These are phyloP conservation scores for Lolium perenne DNA, from an alignment of 176 grass and related monocot species.

Conservation along the genomic window DNA sequence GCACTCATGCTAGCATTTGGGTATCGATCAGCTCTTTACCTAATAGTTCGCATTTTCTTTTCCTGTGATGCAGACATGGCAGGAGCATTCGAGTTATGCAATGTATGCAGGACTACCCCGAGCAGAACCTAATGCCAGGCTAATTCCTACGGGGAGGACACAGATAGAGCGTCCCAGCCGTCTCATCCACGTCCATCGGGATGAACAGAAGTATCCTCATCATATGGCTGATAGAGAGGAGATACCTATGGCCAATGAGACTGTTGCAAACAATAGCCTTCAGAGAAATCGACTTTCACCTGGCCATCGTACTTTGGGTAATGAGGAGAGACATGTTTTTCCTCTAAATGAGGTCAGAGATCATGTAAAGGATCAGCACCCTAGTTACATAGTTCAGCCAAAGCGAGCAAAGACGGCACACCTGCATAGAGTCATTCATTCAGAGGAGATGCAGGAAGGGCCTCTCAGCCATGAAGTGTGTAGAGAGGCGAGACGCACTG, in stretches of 20 bases:
- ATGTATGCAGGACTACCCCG: not conserved
- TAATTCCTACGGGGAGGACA: conserved; percentile 1
- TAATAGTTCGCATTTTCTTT: not conserved
- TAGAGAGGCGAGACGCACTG: conserved; percentile 19
- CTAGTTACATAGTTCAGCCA: not conserved
- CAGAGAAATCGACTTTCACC: conserved; percentile 5
- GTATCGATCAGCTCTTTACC: not conserved
- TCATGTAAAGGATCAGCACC: conserved; percentile 5
- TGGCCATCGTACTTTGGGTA: not conserved
- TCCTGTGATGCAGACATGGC: conserved; percentile 18
- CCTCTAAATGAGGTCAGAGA: not conserved
- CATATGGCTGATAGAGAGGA: conserved; percentile 17
- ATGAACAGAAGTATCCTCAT: conserved; percentile 15
- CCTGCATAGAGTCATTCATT: conserved; percentile 19
- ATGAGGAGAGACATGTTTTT: not conserved
- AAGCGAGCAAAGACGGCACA: not conserved
- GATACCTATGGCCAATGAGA: not conserved
- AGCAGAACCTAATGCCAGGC: conserved; percentile 3
- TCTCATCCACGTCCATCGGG: not conserved
- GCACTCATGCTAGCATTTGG: not conserved
- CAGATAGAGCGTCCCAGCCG: not conserved
- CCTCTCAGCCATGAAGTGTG: conserved; percentile 16
- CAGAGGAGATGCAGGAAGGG: conserved; percentile 17
- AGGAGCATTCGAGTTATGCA: not conserved
- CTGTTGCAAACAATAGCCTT: conserved; percentile 1